Evolutionary conservation across 2,329 filamentous ascomycete species (phyloP), one percentile per base, ranked within the genome.

Genomic region (Alternaria brassicicola): DNA sequence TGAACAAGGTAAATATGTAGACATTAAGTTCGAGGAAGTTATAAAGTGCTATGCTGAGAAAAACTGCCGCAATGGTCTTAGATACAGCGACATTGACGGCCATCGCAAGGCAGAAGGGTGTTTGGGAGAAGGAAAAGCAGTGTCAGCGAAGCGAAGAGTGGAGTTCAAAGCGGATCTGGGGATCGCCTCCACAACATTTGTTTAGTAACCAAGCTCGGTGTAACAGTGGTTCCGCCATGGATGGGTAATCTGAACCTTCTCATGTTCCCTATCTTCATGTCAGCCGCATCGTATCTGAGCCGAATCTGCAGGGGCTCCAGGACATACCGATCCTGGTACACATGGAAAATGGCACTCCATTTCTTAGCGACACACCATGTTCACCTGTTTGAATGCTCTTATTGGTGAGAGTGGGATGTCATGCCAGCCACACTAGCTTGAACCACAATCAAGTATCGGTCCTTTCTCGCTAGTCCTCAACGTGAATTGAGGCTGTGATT

Each of bases 1-100:
- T 81, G 73, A 83, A 83, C 25, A 74, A 78, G 36, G 78, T 62
- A 63, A 81, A 77, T 31, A 82, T 78, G 52, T 81, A 75, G 28
- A 80, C 69, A 42, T 80, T 72, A 42, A 82, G 69, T 62, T 83
- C 80, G 35, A 80, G 57, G 31, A 73, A 70, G 58, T 76, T 77
- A 65, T 77, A 79, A 21, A 76, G 61, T 9, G 71, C 63, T 15
- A 74, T 52, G 28, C 63, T 64, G 13, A 70, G 57, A 42, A 72
- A 72, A 4, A 63, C 68, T 9, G 62, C 58, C 19, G 65, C 50
- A 17, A 61, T 36, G 46, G 59, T 38, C 17, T 61, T 55, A 41
- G 61, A 39, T 30, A 53, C 47, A 10, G 52, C 31, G 41, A 64
- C 25, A 3, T 55, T 21, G 28, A 30, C 47, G 13, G 55, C 49